Conservation (phyloP, 768 basidiomycete genomes). For the Pleurotus pulmonarius region DNA sequence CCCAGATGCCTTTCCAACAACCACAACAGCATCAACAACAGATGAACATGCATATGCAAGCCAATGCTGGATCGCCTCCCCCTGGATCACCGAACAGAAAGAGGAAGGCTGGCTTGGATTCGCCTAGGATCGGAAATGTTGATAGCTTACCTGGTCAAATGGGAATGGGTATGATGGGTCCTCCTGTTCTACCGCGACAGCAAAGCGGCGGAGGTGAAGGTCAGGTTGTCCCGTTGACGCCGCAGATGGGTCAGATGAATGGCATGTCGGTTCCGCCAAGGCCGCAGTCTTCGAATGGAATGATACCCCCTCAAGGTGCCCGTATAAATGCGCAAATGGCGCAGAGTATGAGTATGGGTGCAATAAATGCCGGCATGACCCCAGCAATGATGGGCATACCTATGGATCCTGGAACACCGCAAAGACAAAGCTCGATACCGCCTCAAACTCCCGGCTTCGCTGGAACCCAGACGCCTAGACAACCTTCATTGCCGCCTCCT, state of each 20-base stretch:
- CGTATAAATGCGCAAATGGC: neutral
- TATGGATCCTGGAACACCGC: slow-evolving; percentile 18
- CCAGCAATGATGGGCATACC: slow-evolving; percentile 9
- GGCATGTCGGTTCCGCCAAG: neutral
- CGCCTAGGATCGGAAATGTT: slow-evolving; percentile 7
- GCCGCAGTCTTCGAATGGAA: neutral
- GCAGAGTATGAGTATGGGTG: slow-evolving; percentile 15
- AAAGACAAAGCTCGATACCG: slow-evolving; percentile 23
- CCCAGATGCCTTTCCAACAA: slow-evolving; percentile 7
- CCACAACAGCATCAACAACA: slow-evolving; percentile 2
- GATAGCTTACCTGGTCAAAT: neutral
- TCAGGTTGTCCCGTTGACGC: neutral
- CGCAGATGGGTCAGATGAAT: slow-evolving; percentile 2
- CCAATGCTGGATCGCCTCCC: slow-evolving; percentile 13
- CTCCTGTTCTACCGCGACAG: slow-evolving; percentile 12
- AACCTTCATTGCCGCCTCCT: slow-evolving; percentile 3
- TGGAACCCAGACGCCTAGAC: slow-evolving; percentile 1
- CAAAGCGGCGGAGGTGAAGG: neutral
- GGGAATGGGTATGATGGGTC: slow-evolving; percentile 7
- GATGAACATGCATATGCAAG: slow-evolving; percentile 11
- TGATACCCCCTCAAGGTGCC: neutral
- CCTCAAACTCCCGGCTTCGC: slow-evolving; percentile 12
- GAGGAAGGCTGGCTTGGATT: slow-evolving; percentile 7
- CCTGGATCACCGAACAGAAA: slow-evolving; percentile 6
- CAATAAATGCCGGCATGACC: slow-evolving; percentile 16